phyloP scores from a whole-genome alignment of 257 asterid genomes.

The Marsdenia floribunda region DNA sequence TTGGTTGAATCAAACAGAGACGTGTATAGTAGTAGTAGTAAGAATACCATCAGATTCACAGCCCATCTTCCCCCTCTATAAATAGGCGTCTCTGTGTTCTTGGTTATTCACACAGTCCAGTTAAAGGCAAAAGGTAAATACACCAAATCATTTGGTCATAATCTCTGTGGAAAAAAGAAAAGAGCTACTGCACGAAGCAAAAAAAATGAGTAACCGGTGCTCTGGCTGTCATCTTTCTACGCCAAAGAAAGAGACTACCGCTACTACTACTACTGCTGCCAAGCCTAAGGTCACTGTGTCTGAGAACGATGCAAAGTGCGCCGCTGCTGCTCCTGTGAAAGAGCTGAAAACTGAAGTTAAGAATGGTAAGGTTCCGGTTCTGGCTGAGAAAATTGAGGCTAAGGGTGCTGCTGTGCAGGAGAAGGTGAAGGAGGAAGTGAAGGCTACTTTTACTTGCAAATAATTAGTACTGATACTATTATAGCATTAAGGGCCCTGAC shows the following conservation, averaged over 20 bases:
- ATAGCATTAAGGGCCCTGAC: too few species aligned
- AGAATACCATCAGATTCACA: neutral
- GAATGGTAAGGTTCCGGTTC: neutral
- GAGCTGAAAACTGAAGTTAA: neutral
- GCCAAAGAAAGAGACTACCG: too few species aligned
- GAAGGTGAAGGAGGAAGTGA: slow-evolving; percentile 2
- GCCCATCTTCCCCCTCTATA: neutral
- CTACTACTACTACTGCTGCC: too few species aligned
- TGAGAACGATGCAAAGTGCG: too few species aligned
- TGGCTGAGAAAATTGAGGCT: neutral
- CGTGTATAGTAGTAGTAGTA: neutral
- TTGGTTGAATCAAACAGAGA: neutral
- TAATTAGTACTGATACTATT: too few species aligned
- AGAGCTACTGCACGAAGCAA: neutral
- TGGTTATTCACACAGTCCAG: too few species aligned
- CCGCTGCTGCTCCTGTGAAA: neutral
- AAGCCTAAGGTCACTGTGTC: too few species aligned
- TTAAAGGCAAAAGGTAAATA: neutral
- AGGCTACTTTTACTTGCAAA: neutral
- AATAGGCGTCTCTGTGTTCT: neutral
- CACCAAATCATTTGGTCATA: too few species aligned
- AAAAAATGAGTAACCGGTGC: too few species aligned
- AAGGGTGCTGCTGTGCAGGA: neutral
- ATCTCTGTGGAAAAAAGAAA: neutral
- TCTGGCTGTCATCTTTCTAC: too few species aligned